These are phyloP conservation scores for Hypoxylon subgilvum DNA, from an alignment of 495 filamentous ascomycete species.

Conservation along the genomic window DNA sequence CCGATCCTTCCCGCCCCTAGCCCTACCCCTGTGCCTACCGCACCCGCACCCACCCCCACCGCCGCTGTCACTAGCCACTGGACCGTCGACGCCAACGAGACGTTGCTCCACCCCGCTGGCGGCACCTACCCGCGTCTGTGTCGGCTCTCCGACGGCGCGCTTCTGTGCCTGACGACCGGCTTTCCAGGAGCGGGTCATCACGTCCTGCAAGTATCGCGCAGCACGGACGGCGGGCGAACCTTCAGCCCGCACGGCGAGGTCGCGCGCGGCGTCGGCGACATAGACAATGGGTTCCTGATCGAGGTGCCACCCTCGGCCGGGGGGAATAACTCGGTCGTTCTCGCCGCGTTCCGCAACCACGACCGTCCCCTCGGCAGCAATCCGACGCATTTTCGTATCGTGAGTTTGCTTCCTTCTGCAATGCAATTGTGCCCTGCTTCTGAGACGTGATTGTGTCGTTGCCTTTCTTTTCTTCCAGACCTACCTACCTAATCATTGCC, in stretches of 20 bases:
- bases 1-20: neutral
- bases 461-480: neutral
- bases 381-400: constrained; percentile 63
- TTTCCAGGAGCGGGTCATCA: constrained; percentile 40
- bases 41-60: neutral
- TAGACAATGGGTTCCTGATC: constrained; percentile 66
- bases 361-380: constrained; percentile 46
- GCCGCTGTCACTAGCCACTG: constrained; percentile 10
- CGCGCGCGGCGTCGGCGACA: constrained; percentile 50
- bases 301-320: constrained; percentile 49
- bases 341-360: constrained; percentile 71
- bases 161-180: constrained; percentile 55
- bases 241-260: constrained; percentile 48
- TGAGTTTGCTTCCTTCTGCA: neutral
- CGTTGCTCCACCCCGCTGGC: constrained; percentile 28
- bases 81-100: constrained; percentile 24
- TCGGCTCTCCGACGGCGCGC: constrained; percentile 52
- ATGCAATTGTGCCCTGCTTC: too few species aligned
- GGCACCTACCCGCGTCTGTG: constrained; percentile 61
- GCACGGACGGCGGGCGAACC: constrained; percentile 50
- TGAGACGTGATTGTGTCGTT: too few species aligned
- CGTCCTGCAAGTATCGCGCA: constrained; percentile 48
- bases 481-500: neutral
- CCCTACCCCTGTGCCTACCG: neutral
- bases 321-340: constrained; percentile 42